Evolutionary conservation across 805 yeast species (phyloP), one percentile per base, ranked within the genome.

Genomic region (Ogataea pignaliae): DNA sequence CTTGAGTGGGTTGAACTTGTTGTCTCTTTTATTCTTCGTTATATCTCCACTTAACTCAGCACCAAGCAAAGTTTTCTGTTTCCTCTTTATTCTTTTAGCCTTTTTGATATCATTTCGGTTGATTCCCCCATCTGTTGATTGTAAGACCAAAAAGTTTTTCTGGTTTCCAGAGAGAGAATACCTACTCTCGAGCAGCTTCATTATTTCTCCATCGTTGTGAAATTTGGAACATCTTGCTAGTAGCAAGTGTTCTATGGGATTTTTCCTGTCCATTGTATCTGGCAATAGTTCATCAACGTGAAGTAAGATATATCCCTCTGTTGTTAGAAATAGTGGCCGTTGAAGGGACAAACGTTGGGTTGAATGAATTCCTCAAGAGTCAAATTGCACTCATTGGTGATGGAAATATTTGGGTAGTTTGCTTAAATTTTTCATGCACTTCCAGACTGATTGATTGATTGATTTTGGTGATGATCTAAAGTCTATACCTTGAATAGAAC

Each of bases 131-230:
- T 63, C 67, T 0, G 76, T 66, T 1, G 74, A 65, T 31, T 63
- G 59, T 37, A 76, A 61, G 10, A 72, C 47, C 31, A 78, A 56
- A 36, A 60, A 64, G 17, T 76, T 75, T 55, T 72, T 75, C 49
- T 74, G 79, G 29, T 64, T 66, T 9, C 80, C 81, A 1, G 60
- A 52, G 12, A 62, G 44, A 0, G 79, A 69, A 57, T 76, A 78
- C 41, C 83, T 55, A 2, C 69, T 54, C 40, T 69, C 72, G 15
- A 78, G 52, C 8, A 75, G 59, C 42, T 71, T 66, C 29, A 64
- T 54, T 10, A 76, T 68, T 40, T 64, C 57, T 1, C 64, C 53
- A 53, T 66, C 47, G 44, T 55, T 30, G 63, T 67, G 44, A 61
- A 46, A 66, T 43, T 66, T 72, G 32, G 61, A 51, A 40, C 77